Percentiles rank a stretch among this genome's conserved stretches.
Evolutionary conservation across 202 grass and related monocot genomes (phyloP).

Genomic region (Saccharum hybrid): DNA sequence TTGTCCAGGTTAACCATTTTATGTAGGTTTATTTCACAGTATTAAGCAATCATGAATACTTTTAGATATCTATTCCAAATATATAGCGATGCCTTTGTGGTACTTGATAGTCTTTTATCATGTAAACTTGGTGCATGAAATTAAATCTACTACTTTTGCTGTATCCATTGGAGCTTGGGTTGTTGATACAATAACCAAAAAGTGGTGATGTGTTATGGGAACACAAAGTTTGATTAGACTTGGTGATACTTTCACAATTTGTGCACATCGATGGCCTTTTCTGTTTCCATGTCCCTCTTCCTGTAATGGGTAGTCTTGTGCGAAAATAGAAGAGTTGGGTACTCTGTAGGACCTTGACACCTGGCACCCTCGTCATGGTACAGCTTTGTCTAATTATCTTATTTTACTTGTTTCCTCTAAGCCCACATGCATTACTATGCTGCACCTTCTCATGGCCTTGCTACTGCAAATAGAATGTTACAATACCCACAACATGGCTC

Average conservation of each 20-base stretch:
- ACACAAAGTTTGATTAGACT: constrained; percentile 16
- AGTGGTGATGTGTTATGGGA: not conserved
- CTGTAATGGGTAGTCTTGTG: not conserved
- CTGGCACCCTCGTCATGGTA: not conserved
- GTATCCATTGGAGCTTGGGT: not conserved
- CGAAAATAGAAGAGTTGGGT: not conserved
- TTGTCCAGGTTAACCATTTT: constrained; percentile 63
- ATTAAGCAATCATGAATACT: constrained; percentile 14
- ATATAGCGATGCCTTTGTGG: not conserved
- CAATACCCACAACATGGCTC: not conserved
- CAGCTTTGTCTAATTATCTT: not conserved
- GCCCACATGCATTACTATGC: not conserved
- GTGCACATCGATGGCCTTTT: not conserved
- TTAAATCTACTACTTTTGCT: constrained; percentile 1
- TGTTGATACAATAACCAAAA: constrained; percentile 16
- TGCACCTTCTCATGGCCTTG: not conserved
- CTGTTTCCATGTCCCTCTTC: not conserved
- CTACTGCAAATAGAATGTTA: constrained; percentile 1
- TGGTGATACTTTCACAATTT: not conserved
- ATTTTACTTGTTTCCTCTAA: constrained; percentile 1
- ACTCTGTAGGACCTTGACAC: constrained; percentile 2
- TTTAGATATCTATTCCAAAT: not conserved
- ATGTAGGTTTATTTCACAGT: not conserved
- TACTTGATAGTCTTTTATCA: not conserved
- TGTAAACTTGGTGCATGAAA: not conserved